phyloP scores from a whole-genome alignment of 176 grass and related monocot species.

The Metroxylon sagu region DNA sequence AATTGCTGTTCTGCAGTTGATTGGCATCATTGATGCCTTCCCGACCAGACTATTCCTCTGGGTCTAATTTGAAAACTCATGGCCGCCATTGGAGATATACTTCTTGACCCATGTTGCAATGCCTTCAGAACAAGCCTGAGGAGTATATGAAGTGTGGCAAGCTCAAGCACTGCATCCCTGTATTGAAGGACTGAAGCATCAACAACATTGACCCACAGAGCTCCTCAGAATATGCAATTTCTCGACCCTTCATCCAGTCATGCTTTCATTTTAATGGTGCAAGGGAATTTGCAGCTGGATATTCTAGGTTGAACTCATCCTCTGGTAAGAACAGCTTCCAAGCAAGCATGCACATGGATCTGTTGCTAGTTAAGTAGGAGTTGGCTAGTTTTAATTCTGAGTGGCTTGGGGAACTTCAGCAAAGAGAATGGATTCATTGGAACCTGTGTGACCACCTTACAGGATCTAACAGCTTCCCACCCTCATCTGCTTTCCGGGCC shows the following conservation, averaged over 20 bases:
- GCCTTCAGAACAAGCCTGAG: slow-evolving; percentile 53
- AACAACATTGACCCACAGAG: slow-evolving; percentile 57
- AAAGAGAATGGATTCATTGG: slow-evolving; percentile 67
- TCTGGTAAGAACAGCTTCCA: slow-evolving; percentile 60
- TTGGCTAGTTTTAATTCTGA: slow-evolving; percentile 66
- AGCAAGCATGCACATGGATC: slow-evolving; percentile 40
- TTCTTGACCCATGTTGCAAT: slow-evolving; percentile 72
- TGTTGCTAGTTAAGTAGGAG: slow-evolving; percentile 72
- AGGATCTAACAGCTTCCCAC: slow-evolving; percentile 39
- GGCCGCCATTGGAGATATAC: slow-evolving; percentile 58
- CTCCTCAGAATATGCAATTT: slow-evolving; percentile 52
- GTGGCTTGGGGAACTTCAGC: slow-evolving; percentile 40
- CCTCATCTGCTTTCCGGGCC: slow-evolving; percentile 46
- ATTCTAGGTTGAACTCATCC: slow-evolving; percentile 45
- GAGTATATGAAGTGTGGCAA: slow-evolving; percentile 44
- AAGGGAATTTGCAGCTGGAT: slow-evolving; percentile 58
- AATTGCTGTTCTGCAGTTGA: too few relatives aligned
- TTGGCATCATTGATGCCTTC: too few relatives aligned
- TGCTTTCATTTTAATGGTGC: slow-evolving; percentile 43
- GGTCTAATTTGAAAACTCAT: slow-evolving; percentile 58
- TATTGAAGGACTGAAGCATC: slow-evolving; percentile 55
- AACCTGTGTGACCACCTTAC: slow-evolving; percentile 53
- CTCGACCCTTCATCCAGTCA: slow-evolving; percentile 71
- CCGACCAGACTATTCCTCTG: background rate
- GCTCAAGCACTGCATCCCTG: slow-evolving; percentile 59